Percentiles rank a stretch among this genome's conserved stretches.
Evolutionary conservation across 2,329 filamentous ascomycete species (phyloP).

Genomic region (Pseudophaeomoniella oleicola): DNA sequence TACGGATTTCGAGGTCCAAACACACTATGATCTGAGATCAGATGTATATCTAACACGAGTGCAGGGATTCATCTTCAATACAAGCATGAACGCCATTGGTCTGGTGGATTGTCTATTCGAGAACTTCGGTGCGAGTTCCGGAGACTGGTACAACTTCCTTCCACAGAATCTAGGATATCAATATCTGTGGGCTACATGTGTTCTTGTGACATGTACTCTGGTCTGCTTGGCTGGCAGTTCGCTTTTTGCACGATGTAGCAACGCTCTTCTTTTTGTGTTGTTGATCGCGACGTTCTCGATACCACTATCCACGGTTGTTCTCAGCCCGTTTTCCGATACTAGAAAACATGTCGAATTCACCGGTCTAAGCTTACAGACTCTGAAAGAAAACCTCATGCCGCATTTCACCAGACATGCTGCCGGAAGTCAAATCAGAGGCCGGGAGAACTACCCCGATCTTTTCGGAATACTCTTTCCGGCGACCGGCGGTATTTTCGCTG

Average conservation of each 20-base stretch:
- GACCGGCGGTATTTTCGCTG: constrained; percentile 47
- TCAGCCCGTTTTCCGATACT: constrained; percentile 51
- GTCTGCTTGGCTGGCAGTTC: constrained; percentile 69
- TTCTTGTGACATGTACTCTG: constrained; percentile 55
- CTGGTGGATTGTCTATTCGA: constrained; percentile 68
- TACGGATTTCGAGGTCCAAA: too few species aligned
- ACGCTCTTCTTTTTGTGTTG: constrained; percentile 57
- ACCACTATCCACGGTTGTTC: constrained; percentile 58
- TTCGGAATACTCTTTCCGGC: constrained; percentile 78
- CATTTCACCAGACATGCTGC: constrained; percentile 46
- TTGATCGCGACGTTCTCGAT: constrained; percentile 66
- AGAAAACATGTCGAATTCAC: constrained; percentile 45
- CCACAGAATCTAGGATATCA: constrained; percentile 61
- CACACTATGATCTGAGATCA: too few species aligned
- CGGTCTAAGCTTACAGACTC: constrained; percentile 55
- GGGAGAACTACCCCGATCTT: constrained; percentile 61
- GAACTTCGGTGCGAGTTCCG: constrained; percentile 49
- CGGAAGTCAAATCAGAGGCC: constrained; percentile 45
- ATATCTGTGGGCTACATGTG: constrained; percentile 60
- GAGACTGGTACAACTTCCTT: constrained; percentile 45
- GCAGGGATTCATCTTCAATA: constrained; percentile 71
- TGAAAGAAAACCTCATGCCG: constrained; percentile 61
- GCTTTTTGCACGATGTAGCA: constrained; percentile 68
- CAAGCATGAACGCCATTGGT: constrained; percentile 75
- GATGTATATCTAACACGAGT: too few species aligned